Percentiles rank a stretch among this genome's conserved stretches.
phyloP scores from a whole-genome alignment of 2,329 filamentous ascomycete genomes.

The Tolypocladium sp. region DNA sequence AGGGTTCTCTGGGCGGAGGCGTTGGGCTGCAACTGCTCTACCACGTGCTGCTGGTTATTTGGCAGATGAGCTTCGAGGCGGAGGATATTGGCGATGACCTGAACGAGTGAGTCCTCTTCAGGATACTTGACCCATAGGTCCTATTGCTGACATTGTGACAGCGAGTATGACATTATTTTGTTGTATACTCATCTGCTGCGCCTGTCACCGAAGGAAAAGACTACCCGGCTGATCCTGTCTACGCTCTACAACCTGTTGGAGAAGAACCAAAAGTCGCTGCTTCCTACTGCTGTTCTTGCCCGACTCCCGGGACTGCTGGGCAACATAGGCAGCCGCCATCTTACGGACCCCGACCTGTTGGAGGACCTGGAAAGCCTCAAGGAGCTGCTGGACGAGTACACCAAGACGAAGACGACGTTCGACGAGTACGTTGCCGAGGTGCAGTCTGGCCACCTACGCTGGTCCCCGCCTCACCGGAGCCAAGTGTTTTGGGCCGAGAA shows the following conservation, averaged over 20 bases:
- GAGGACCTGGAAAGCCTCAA: conserved; percentile 53
- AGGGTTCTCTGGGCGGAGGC: conserved; percentile 61
- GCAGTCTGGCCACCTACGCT: conserved; percentile 76
- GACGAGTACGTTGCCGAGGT: conserved; percentile 88
- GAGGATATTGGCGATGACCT: conserved; percentile 63
- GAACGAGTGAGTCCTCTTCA: conserved; percentile 61
- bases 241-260: conserved; percentile 80
- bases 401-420: conserved; percentile 65
- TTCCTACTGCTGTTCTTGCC: conserved; percentile 80
- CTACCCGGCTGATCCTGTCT: conserved; percentile 80
- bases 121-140: background rate
- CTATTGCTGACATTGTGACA: conserved; percentile 22
- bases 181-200: conserved; percentile 89
- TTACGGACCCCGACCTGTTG: conserved; percentile 54
- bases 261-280: conserved; percentile 59
- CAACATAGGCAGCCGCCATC: conserved; percentile 52
- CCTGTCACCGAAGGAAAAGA: conserved; percentile 95
- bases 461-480: conserved; percentile 86
- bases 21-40: conserved; percentile 91
- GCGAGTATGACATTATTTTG: conserved; percentile 85
- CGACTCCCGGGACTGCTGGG: conserved; percentile 63
- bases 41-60: conserved; percentile 84
- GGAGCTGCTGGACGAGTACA: conserved; percentile 57
- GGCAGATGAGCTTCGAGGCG: conserved; percentile 95
- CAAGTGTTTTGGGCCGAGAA: conserved; percentile 88